These are phyloP conservation scores for Pichia gijzeniarum DNA, from an alignment of 805 yeast species.

Conservation along the genomic window DNA sequence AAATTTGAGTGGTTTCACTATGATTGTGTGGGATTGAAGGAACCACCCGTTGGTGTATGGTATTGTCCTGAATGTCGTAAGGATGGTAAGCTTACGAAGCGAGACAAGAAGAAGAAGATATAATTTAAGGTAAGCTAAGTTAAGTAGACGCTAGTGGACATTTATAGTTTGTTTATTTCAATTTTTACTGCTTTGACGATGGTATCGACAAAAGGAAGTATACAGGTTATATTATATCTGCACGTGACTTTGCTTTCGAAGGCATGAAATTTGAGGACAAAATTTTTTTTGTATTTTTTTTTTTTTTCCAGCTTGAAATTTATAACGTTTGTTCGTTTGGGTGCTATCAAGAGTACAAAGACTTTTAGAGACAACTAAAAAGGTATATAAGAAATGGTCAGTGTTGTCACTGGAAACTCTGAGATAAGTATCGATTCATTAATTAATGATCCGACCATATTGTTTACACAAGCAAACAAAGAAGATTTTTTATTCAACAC, in stretches of 20 bases:
- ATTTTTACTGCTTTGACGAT: no score
- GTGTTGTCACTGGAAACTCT: not conserved
- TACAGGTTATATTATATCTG: no score
- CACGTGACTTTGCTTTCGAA: no score
- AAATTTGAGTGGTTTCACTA: constrained; percentile 60
- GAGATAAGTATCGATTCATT: constrained; percentile 5
- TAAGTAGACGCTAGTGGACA: no score
- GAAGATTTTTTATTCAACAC: constrained; percentile 5
- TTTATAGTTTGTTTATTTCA: no score
- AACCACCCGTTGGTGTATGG: constrained; percentile 95
- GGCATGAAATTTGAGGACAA: no score
- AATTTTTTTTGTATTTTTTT: no score
- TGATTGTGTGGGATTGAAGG: constrained; percentile 82
- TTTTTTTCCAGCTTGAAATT: not conserved
- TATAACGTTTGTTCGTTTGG: not conserved
- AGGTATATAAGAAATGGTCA: no score
- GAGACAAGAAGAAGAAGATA: constrained; percentile 7
- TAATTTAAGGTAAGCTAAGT: not conserved
- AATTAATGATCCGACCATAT: constrained; percentile 10
- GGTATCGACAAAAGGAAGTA: no score
- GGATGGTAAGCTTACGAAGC: constrained; percentile 7
- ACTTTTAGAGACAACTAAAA: no score
- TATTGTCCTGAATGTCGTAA: constrained; percentile 82
- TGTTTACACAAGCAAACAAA: constrained; percentile 1
- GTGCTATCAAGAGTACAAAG: no score